These are phyloP conservation scores for Cinnamomum micranthum DNA, from an alignment of 164 flowering plant species.

Conservation along the genomic window DNA sequence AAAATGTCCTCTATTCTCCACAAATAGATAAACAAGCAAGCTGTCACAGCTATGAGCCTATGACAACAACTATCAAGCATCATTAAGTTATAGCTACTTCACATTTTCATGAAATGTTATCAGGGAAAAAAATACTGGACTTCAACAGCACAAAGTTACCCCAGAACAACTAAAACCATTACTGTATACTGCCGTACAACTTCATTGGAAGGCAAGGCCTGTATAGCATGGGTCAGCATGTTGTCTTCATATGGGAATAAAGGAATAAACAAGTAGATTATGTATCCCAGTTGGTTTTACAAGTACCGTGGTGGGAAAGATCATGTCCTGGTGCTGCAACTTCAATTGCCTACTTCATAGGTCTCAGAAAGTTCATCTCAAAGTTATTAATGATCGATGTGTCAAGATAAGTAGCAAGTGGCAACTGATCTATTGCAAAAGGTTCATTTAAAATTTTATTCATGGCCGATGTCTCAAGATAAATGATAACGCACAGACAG, in stretches of 20 bases:
- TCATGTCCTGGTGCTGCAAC: not conserved
- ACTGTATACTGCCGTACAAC: not conserved
- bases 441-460: constrained; percentile 5
- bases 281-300: not conserved
- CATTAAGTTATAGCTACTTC: too few species aligned
- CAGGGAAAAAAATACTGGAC: not conserved
- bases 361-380: constrained; percentile 3
- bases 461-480: not conserved
- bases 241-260: not conserved
- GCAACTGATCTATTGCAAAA: not conserved
- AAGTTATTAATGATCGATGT: not conserved
- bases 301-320: not conserved
- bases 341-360: not conserved
- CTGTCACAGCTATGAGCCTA: too few species aligned
- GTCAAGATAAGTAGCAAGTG: not conserved
- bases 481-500: not conserved
- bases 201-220: not conserved
- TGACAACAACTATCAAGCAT: too few species aligned
- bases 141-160: not conserved
- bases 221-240: not conserved
- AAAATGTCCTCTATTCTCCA: not conserved
- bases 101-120: too few species aligned
- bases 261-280: not conserved
- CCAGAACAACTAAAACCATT: not conserved
- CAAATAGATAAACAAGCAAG: not conserved